Base-by-base conservation (phyloP, 768 basidiomycete species). In the Suillus luteus region DNA sequence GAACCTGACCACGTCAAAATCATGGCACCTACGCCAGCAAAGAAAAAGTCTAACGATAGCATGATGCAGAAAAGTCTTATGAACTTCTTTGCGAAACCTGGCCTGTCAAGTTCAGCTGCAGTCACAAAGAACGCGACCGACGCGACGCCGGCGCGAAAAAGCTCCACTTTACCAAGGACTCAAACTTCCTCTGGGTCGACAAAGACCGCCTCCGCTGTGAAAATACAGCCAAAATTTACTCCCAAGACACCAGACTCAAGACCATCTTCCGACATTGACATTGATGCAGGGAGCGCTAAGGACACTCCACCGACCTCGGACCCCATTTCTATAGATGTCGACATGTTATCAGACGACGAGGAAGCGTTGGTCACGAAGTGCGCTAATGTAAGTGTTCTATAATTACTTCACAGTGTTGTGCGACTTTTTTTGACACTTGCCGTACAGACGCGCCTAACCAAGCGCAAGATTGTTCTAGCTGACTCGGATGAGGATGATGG, bases 271-370 rank as follows among this genome's bases (percentile, higher is more conserved):
- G 44, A 76, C 73, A 61, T 83, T 83, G 9, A 82, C 83, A 22
- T 77, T 75, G 9, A 76, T 79, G 17, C 71, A 70, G 12, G 76
- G 74, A 88, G 81, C 66, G 61, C 69, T 46, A 78, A 76, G 35
- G 82, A 84, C 17, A 91, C 90, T 2, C 91, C 92, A 33, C 91
- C 91, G 0, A 90, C 90, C 3, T 93, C 91, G 66, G 90, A 93
- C 62, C 80, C 85, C 35, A 84, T 92, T 62, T 5, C 57, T 41
- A 58, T 58, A 58, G 91, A 93, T 67, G 82, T 93, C 11, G 91
- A 92, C 71, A 87, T 91, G 86, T 66, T 86, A 57, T 81, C 80
- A 9, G 83, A 81, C 38, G 67, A 74, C 2, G 84, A 80, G 14
- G 83, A 82, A 48, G 82, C 82, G 24, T 76, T 79, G 31, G 70